Base-by-base conservation (phyloP, 306 rosid species). In the Gillenia trifoliata region DNA sequence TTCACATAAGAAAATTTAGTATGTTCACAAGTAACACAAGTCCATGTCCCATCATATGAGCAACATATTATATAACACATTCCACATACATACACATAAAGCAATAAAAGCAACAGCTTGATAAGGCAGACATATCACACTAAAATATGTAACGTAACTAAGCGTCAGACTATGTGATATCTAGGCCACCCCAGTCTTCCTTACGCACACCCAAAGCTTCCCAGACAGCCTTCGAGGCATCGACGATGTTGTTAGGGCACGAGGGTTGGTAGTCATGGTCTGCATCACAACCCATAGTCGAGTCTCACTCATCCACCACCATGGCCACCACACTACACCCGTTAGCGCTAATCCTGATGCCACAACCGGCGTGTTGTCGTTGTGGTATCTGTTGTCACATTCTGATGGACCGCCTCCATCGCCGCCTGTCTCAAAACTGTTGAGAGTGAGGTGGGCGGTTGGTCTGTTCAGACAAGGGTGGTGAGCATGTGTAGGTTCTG, bases 251-350 rank as follows among this genome's bases (percentile, higher is more conserved):
- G 64, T 59, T 59, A 26, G 31, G 64, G n/a, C 34, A 26, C 11
- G 64, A 83, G 30, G 81, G 86, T 28, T 85, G 81, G 28, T 25
- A 79, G 62, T 62, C 79, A 77, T 82, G 89, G 0, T 70, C 82
- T 0, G 52, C 38, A 75, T 85, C 86, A 56, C 83, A 85, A 8
- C 91, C 91, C 54, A 0, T 43, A 3, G 76, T 81, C 2, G 91
- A 85, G 26, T 85, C 91, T 80, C 89, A 87, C 60, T 85, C 89
- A 11, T 88, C 91, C 29, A 88, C 86, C 62, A 88, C 91, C 72
- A 11, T 63, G 0, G 88, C 91, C 30, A 43, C 62, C 13, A 83
- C 88, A 2, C 36, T 78, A 16, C 23, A 75, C 3, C 91, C 87
- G 64, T 87, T 83, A 0, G 65, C 91, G 29, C 16, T 3, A 6